Evolutionary conservation across 2,329 filamentous ascomycete species (phyloP), one percentile per base, ranked within the genome.

Genomic region (Chrysosporium keratinophilum): DNA sequence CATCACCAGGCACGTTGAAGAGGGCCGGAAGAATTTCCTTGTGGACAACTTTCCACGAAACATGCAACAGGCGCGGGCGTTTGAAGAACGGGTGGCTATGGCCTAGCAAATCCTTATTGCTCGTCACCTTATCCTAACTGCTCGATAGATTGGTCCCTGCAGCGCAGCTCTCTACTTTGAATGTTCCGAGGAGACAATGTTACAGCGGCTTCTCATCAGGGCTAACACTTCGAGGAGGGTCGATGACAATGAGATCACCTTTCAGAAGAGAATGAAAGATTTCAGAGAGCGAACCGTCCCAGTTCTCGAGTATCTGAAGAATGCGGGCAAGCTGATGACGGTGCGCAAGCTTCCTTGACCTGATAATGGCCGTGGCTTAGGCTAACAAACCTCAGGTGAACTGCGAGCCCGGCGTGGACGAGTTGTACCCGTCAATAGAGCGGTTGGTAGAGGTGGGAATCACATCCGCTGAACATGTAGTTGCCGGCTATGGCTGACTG

Each of bases 1-100:
- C 9, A 31, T 40, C 28, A 12, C 20, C 19, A 31, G 47, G n/a
- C 47, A 50, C 37, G 35, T 50, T 33, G 37, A 34, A 12, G 45
- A 39, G 23, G 52, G 52, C 34, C 20, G n/a, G 23, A 11, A 28
- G 34, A 54, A 54, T n/a, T 33, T 54, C 45, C 39, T 48, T 33
- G 35, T 54, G 15, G 52, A 54, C 28, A 47, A 47, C 43, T 54
- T 54, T 39, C 52, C 52, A 4, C 11, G 52, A 20, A 39, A 49
- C 34, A 37, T 54, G 44, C 23, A 42, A 17, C 52, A 54, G 35
- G 45, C 52, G 45, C 12, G 2, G 20, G 52, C 19, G 9, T 54
- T 54, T 39, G 45, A 54, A 14, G 43, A 40, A 48, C 37, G 41
- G 42, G 51, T 54, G 34, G 14, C 23, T 45, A 35, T 34, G 31